phyloP scores from a whole-genome alignment of 805 yeast genomes.

The Wickerhamomyces sydowiorum region DNA sequence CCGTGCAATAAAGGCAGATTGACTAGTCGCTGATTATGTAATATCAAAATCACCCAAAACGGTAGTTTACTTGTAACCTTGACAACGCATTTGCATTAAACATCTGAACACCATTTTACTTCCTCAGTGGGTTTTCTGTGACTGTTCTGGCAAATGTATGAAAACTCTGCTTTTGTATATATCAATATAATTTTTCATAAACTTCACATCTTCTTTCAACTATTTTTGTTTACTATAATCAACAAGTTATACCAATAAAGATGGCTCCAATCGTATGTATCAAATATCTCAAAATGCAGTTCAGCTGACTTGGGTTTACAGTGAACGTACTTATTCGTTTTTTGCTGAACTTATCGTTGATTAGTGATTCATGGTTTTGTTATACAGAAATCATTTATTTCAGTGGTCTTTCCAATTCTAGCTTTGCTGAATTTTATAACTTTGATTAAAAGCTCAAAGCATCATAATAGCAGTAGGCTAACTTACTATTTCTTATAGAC shows the following conservation, averaged over 20 bases:
- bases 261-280: constrained; percentile 95
- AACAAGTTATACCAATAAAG: constrained; percentile 25
- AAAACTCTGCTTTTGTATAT: too few species aligned
- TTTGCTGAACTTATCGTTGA: constrained; percentile 32
- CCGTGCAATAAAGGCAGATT: background rate
- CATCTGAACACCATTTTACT: too few species aligned
- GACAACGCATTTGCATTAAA: background rate
- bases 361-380: too few species aligned
- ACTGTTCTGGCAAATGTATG: too few species aligned
- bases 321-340: constrained; percentile 4
- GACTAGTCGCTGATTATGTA: background rate
- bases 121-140: too few species aligned
- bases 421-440: constrained; percentile 32
- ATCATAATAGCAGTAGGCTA: constrained; percentile 65
- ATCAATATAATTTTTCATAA: too few species aligned
- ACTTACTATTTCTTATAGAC: constrained; percentile 52
- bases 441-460: background rate
- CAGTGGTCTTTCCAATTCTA: background rate
- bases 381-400: too few species aligned
- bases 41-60: background rate
- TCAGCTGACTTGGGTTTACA: constrained; percentile 24
- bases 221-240: background rate
- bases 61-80: background rate
- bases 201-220: background rate
- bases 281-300: constrained; percentile 17